These are phyloP conservation scores for Nowakowskiella sp. DNA, from an alignment of 192 early-diverging fungal species.

Conservation along the genomic window DNA sequence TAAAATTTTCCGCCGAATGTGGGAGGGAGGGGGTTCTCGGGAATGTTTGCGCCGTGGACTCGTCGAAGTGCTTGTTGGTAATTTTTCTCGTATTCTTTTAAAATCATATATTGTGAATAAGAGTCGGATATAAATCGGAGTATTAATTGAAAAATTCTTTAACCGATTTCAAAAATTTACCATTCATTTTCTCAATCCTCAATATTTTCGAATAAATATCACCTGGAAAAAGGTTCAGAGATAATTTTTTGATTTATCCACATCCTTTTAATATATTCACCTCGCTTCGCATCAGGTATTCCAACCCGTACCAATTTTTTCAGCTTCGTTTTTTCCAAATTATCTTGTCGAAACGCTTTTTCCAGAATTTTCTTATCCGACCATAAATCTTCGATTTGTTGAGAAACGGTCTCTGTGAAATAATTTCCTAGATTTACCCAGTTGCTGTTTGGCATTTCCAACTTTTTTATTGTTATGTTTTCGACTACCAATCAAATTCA, in stretches of 20 bases:
- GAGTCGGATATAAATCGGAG: background rate
- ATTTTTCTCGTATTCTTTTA: slow-evolving; percentile 32
- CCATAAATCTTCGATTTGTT: background rate
- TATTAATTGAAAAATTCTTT: background rate
- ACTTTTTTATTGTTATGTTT: too few relatives aligned
- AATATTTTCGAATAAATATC: slow-evolving; percentile 29
- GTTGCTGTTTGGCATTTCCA: too few relatives aligned
- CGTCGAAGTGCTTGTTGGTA: slow-evolving; percentile 27
- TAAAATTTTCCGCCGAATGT: slow-evolving; percentile 31
- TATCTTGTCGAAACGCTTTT: slow-evolving; percentile 2
- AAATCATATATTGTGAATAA: background rate
- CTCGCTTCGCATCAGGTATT: slow-evolving; percentile 30
- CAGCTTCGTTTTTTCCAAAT: slow-evolving; percentile 28
- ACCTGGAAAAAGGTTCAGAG: slow-evolving; percentile 11
- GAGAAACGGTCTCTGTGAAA: too few relatives aligned
- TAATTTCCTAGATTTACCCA: too few relatives aligned
- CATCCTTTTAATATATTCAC: background rate
- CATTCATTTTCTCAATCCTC: slow-evolving; percentile 25
- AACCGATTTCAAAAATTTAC: slow-evolving; percentile 10
- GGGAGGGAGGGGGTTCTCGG: slow-evolving; percentile 28
- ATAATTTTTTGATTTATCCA: background rate
- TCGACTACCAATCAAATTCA: too few relatives aligned
- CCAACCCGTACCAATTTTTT: slow-evolving; percentile 27
- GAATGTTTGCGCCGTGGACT: slow-evolving; percentile 25
- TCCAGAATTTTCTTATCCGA: slow-evolving; percentile 6